Base-by-base conservation (phyloP, 306 rosid genomes). In the Herpetospermum pedunculosum region DNA sequence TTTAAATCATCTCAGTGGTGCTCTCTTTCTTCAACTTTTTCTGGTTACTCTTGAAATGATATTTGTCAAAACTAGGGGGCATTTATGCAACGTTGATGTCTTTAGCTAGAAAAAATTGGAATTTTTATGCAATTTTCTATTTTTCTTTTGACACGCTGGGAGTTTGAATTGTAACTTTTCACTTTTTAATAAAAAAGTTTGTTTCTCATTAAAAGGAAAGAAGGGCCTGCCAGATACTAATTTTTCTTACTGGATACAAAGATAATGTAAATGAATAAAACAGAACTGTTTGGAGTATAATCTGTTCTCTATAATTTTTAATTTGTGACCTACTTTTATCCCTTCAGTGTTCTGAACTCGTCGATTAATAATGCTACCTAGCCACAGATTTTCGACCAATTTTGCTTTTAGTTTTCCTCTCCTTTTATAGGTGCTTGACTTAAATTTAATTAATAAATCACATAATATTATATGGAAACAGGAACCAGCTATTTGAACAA, bases 401-500 rank as follows among this genome's bases (percentile, higher is more conserved):
- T 65, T 65, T 65, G 19, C 54, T 26, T 41, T 41, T 70, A 44
- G 32, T 53, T 53, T 26, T 16, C n/a, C 8, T 13, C 3, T 53
- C 26, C 46, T 43, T 16, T 55, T 11, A 14, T 34, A 23, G 14
- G n/a, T 29, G 21, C 10, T 26, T 46, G 29, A 19, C 12, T 52
- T 72, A 53, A 54, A 2, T 37, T 21, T 25, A 50, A 13, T 23
- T 73, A 3, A 13, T 11, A 34, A 16, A 4, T 65, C 21, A 12
- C 9, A 4, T 73, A 71, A 60, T 68, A 18, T 4, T 63, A 59
- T 55, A 59, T 70, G 38, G 38, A 75, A 81, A 18, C 72, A 89
- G 96, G 78, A 70, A 79, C 53, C 83, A 48, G 60, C 28, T 86
- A 52, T 79, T 80, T 50, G 88, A 78, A 70, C 43, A 68, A 30